phyloP scores from a whole-genome alignment of 129 eudicot genomes.

The Deinandra increscens region DNA sequence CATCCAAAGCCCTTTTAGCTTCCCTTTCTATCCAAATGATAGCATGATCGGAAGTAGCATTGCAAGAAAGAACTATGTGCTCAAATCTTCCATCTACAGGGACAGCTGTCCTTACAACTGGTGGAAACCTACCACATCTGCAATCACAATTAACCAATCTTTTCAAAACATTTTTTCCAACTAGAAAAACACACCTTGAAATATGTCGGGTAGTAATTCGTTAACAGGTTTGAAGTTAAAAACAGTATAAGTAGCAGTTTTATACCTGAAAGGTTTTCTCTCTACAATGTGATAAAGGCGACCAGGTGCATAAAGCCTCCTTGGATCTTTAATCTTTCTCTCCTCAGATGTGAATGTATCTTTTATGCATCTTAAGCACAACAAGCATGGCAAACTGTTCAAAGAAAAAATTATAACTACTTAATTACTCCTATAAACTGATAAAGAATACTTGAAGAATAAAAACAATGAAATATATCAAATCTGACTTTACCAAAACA shows the following conservation, averaged over 20 bases:
- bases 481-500: constrained; percentile 65
- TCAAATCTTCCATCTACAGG: constrained; percentile 98
- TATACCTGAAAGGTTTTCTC: constrained; percentile 88
- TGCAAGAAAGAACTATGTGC: constrained; percentile 88
- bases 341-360: constrained; percentile 88
- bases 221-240: neutral
- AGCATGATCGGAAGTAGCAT: constrained; percentile 93
- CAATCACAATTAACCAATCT: constrained; percentile 11
- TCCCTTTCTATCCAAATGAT: constrained; percentile 94
- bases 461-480: neutral
- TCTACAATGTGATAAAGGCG: constrained; percentile 98
- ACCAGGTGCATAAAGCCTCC: constrained; percentile 98
- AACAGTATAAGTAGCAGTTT: neutral
- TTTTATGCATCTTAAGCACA: constrained; percentile 89
- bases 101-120: constrained; percentile 90
- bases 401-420: constrained; percentile 10
- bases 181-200: neutral
- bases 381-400: constrained; percentile 86
- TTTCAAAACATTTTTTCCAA: constrained; percentile 3
- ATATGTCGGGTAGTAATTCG: neutral
- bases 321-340: constrained; percentile 82
- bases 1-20: constrained; percentile 81
- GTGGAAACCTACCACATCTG: constrained; percentile 94
- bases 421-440: neutral
- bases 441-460: too few species aligned